Evolutionary conservation across 352 stramenopile species (phyloP), one percentile per base, ranked within the genome.

Genomic region (Pythium sukuiense): DNA sequence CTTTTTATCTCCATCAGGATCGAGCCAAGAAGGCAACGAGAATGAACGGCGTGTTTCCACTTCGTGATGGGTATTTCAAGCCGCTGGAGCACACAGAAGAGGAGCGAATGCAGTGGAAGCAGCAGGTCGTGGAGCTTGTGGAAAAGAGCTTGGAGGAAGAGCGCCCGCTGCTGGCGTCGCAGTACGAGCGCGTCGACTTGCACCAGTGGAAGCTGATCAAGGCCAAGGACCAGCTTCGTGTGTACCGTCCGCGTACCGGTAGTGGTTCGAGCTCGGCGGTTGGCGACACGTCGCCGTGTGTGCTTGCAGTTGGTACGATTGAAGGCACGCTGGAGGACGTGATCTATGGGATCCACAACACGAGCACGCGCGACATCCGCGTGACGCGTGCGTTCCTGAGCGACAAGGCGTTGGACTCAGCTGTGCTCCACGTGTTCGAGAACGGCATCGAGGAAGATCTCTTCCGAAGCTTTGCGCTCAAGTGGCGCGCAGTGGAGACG

Each of bases 261-360:
- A 24, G 20, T 24, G 20, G 20, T 24, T 24, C 20, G 20, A 24
- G 45, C 45, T 26, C 12, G 13, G 20, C 45, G 14, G 5, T 6
- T n/a, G 7, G 55, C 45, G 18, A 4, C n/a, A 35, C 16, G 8
- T 13, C 59, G 29, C 54, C 46, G 26, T 50, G n/a, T 41, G 48
- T 76, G 33, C 53, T 76, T 16, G 59, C 33, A 1, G 20, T 76
- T 26, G 69, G 69, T 49, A 65, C 61, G 55, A 67, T 76, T 33
- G 60, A 72, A 54, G 69, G 69, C 49, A 70, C 64, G 12, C 29
- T 76, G 7, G 69, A 76, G 27, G 69, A 76, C 39, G 69, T 65
- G 24, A 64, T 71, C 59, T 61, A 69, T 29, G 69, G 69, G 6
- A 52, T 68, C 14, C 59, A 71, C 55, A 59, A 75, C 29, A 27